Evolutionary conservation across 768 basidiomycete species (phyloP).

Genomic region (Tubosaeta sp.): DNA sequence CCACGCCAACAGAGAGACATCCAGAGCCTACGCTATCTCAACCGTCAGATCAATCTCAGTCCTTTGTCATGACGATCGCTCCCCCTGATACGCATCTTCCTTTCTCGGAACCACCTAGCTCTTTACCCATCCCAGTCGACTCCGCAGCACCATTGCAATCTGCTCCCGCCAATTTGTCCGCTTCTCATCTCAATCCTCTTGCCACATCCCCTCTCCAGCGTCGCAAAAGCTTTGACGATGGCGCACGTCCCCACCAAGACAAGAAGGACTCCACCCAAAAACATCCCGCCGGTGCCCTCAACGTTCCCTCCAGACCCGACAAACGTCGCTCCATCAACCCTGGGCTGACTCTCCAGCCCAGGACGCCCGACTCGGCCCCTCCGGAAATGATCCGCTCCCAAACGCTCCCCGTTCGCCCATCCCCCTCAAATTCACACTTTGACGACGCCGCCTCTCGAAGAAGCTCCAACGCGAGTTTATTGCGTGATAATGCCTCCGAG

Average conservation of each 20-base stretch:
- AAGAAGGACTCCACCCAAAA: slow-evolving; percentile 6
- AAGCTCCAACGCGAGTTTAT: slow-evolving; percentile 22
- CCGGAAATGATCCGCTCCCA: slow-evolving; percentile 30
- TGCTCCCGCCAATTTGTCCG: slow-evolving; percentile 11
- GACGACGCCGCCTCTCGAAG: slow-evolving; percentile 16
- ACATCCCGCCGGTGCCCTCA: slow-evolving; percentile 13
- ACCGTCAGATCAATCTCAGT: slow-evolving; percentile 30
- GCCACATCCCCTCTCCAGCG: slow-evolving; percentile 14
- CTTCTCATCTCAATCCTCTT: slow-evolving; percentile 14
- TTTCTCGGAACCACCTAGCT: slow-evolving; percentile 2
- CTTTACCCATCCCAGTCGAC: background rate
- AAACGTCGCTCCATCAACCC: slow-evolving; percentile 57
- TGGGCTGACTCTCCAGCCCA: slow-evolving; percentile 34
- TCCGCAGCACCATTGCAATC: slow-evolving; percentile 9
- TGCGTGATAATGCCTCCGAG: slow-evolving; percentile 26
- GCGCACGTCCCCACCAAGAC: slow-evolving; percentile 32
- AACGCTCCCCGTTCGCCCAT: slow-evolving; percentile 29
- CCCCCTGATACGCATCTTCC: slow-evolving; percentile 29
- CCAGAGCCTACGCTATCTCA: slow-evolving; percentile 12
- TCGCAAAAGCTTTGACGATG: slow-evolving; percentile 44
- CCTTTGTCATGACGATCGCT: slow-evolving; percentile 42
- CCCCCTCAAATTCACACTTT: slow-evolving; percentile 14
- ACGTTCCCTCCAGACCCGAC: slow-evolving; percentile 35
- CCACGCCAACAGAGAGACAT: slow-evolving; percentile 18
- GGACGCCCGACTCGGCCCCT: slow-evolving; percentile 12